Evolutionary conservation across 1,284 basidiomycete species (phyloP).

Genomic region (Sparassis latifolia): DNA sequence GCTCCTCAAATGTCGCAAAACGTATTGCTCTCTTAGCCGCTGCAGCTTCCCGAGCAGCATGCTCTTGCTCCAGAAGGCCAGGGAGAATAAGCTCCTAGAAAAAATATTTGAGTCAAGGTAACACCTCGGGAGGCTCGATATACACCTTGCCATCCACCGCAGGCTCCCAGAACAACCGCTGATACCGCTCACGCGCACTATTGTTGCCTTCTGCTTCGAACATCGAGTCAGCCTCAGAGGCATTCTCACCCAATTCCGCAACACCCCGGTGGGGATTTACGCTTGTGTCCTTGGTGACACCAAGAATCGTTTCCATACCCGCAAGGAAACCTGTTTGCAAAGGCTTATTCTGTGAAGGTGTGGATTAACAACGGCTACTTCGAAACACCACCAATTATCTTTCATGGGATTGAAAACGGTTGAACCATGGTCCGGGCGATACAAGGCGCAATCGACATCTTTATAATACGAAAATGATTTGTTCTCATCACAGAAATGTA

Average conservation of each 20-base stretch:
- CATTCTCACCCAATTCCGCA: conserved; percentile 29
- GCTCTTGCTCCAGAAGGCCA: conserved; percentile 36
- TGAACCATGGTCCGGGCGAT: conserved; percentile 50
- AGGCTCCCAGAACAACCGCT: conserved; percentile 70
- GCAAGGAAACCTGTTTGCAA: conserved; percentile 62
- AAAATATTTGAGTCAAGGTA: neutral
- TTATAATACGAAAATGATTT: conserved; percentile 61
- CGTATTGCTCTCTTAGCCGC: conserved; percentile 21
- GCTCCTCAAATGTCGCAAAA: conserved; percentile 6
- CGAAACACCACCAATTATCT: conserved; percentile 18
- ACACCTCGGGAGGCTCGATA: conserved; percentile 5
- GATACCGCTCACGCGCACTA: conserved; percentile 55
- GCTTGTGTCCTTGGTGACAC: conserved; percentile 28
- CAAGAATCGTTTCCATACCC: conserved; percentile 67
- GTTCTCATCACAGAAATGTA: conserved; percentile 37
- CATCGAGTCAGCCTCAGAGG: conserved; percentile 44
- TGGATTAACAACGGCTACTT: conserved; percentile 14
- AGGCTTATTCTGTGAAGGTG: conserved; percentile 37
- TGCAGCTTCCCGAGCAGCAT: conserved; percentile 27
- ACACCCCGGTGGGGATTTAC: conserved; percentile 3
- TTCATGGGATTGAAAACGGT: conserved; percentile 65
- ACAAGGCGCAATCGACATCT: conserved; percentile 53
- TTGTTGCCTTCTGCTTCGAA: conserved; percentile 46
- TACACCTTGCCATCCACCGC: conserved; percentile 57
- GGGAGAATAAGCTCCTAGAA: conserved; percentile 54